Evolutionary conservation across 2,329 filamentous ascomycete species (phyloP).

Genomic region (Mollisia scopiformis): DNA sequence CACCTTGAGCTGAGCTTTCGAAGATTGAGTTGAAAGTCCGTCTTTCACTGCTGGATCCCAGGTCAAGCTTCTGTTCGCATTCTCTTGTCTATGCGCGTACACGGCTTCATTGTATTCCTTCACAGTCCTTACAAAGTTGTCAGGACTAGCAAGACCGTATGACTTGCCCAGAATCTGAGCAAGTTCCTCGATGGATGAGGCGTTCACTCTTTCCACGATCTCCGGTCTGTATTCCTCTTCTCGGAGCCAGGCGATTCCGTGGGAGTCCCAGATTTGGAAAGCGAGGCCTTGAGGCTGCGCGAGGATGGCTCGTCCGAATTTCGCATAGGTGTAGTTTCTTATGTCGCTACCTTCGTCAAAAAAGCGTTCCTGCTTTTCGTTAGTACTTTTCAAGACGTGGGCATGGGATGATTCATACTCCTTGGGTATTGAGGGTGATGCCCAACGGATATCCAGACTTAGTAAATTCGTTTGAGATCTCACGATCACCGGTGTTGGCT

Average conservation of each 20-base stretch:
- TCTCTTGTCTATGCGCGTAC: conserved; percentile 46
- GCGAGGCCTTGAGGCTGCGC: conserved; percentile 59
- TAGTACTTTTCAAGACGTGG: background rate
- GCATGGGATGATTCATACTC: conserved; percentile 30
- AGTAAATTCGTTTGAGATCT: conserved; percentile 67
- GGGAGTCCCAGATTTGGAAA: conserved; percentile 67
- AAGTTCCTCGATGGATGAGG: conserved; percentile 55
- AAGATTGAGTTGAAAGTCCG: conserved; percentile 62
- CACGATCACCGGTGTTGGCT: conserved; percentile 55
- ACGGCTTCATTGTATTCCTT: conserved; percentile 62
- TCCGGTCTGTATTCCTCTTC: conserved; percentile 65
- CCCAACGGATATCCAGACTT: conserved; percentile 71
- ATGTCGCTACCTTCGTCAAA: conserved; percentile 69
- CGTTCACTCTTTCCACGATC: conserved; percentile 55
- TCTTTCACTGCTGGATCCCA: conserved; percentile 66
- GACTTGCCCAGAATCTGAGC: conserved; percentile 48
- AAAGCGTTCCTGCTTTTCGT: conserved; percentile 48
- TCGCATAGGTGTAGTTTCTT: conserved; percentile 69
- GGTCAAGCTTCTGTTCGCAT: conserved; percentile 39
- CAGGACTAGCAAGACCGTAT: conserved; percentile 49
- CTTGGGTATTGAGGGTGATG: conserved; percentile 63
- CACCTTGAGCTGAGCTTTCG: conserved; percentile 43
- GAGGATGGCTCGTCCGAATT: conserved; percentile 65
- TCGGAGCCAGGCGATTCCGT: conserved; percentile 54
- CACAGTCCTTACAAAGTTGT: conserved; percentile 54